phyloP scores from a whole-genome alignment of 1,139 yeast genomes.

The Saccharomycopsis hybrid region DNA sequence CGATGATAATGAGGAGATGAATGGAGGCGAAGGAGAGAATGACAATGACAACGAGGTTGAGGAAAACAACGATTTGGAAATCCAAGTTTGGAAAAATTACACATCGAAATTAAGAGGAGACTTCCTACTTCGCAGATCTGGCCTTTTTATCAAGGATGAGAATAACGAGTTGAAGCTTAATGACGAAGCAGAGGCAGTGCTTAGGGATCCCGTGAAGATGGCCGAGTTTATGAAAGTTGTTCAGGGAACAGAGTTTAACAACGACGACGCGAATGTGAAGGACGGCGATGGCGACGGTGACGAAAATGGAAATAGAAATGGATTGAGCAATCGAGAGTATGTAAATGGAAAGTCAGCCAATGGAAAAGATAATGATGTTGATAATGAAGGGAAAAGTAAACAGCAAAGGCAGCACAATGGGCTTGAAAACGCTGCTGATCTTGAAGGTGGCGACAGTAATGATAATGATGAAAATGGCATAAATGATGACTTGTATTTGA shows the following conservation, averaged over 20 bases:
- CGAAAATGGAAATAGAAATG: slow-evolving; percentile 20
- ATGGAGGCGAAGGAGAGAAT: slow-evolving; percentile 21
- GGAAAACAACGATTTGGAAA: slow-evolving; percentile 59
- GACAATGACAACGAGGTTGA: slow-evolving; percentile 27
- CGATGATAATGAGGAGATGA: slow-evolving; percentile 24
- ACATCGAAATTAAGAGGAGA: slow-evolving; percentile 78
- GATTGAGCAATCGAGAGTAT: slow-evolving; percentile 35
- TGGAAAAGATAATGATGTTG: slow-evolving; percentile 20
- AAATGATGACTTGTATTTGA: slow-evolving; percentile 62
- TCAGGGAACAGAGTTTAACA: neutral
- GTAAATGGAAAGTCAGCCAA: slow-evolving; percentile 23
- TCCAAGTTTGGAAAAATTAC: slow-evolving; percentile 73
- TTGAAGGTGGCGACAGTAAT: slow-evolving; percentile 32
- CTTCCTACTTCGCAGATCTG: slow-evolving; percentile 63
- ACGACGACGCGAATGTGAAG: slow-evolving; percentile 21
- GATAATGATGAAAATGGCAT: slow-evolving; percentile 28
- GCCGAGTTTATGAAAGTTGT: slow-evolving; percentile 27
- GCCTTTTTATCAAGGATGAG: slow-evolving; percentile 47
- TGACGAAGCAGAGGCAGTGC: slow-evolving; percentile 60
- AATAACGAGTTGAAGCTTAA: slow-evolving; percentile 37
- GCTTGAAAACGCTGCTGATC: slow-evolving; percentile 25
- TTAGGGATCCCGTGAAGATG: slow-evolving; percentile 59
- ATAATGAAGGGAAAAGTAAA: slow-evolving; percentile 22
- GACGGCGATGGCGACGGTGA: slow-evolving; percentile 6
- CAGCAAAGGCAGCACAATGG: neutral